Conservation (phyloP, 257 asterid species). For the Lavandula angustifolia region DNA sequence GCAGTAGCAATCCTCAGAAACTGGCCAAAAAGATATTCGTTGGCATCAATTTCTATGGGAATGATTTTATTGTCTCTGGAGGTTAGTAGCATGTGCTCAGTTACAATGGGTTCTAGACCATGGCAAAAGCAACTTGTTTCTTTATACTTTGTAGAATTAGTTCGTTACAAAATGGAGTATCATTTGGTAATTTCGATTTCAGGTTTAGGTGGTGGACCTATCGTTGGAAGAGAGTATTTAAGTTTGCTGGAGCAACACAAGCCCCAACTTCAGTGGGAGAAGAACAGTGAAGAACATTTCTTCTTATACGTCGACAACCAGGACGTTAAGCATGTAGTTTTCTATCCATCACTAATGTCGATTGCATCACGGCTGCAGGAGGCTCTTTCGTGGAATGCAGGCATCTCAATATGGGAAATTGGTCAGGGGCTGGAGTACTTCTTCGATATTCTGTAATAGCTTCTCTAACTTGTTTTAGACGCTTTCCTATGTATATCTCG, state of each 20-base stretch:
- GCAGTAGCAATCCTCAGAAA: slow-evolving; percentile 30
- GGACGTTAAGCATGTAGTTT: slow-evolving; percentile 65
- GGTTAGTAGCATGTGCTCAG: slow-evolving; percentile 45
- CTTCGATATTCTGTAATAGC: slow-evolving; percentile 61
- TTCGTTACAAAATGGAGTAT: neutral
- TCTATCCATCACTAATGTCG: slow-evolving; percentile 80
- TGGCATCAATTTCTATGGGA: slow-evolving; percentile 90
- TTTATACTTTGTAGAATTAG: neutral
- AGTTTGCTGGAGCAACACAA: slow-evolving; percentile 74
- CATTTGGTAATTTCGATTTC: slow-evolving; percentile 23
- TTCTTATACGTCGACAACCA: slow-evolving; percentile 70
- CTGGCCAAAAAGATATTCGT: slow-evolving; percentile 62
- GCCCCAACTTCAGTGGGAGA: slow-evolving; percentile 84
- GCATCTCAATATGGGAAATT: slow-evolving; percentile 92
- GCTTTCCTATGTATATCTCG: neutral
- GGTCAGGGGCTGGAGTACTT: slow-evolving; percentile 91
- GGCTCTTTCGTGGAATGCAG: slow-evolving; percentile 81
- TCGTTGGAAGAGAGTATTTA: slow-evolving; percentile 71
- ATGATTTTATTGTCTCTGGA: slow-evolving; percentile 74
- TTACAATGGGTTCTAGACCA: neutral
- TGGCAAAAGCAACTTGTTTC: slow-evolving; percentile 2
- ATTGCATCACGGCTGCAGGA: slow-evolving; percentile 67
- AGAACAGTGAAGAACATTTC: slow-evolving; percentile 86
- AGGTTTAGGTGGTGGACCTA: slow-evolving; percentile 90
- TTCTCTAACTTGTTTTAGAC: neutral